Evolutionary conservation across 495 filamentous ascomycete species (phyloP), one percentile per base, ranked within the genome.

Genomic region (Zalerion maritima): DNA sequence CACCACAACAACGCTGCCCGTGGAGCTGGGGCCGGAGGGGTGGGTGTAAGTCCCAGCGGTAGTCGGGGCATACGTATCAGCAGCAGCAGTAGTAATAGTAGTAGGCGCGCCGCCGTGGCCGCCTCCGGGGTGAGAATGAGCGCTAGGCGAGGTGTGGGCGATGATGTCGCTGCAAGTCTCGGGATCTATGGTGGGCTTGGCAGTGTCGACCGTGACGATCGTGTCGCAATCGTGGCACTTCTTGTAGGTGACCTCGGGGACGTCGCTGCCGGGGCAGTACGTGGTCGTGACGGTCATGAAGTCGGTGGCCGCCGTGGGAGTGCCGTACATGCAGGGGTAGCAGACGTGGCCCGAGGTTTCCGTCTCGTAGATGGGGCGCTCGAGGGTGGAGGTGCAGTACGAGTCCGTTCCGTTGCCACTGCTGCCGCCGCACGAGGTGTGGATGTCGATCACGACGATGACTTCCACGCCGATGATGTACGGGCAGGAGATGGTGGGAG

Each of bases 301-400:
- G 32, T 44, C 37, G 11, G 28, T 26, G 1, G 46, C 25, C 7
- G 39, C 10, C 8, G 21, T 23, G 8, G 37, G 37, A 8, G 42
- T 36, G 6, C 32, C 36, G 22, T 42, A 39, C 16, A 46, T 40
- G 29, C 56, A 60, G 8, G 49, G 46, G 14, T 58, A 60, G 33
- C 56, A 60, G 6, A 54, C 52, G 18, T 37, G 40, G 26, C 42
- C 44, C 2, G 50, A 34, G 2, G 45, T 45, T 1, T 43, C 40
- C 4, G 50, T 53, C 18, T 52, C 37, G 42, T 50, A 58, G 28
- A 60, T 60, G n/a, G 54, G 49, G 18, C 51, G 46, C 0, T 43
- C 41, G 21, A 46, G 32, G 0, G 55, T 59, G 22, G 42, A 35
- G 7, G 49, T 35, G 22, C 26, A 26, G 17, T 41, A 21, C 6